These are phyloP conservation scores for Didymella exigua DNA, from an alignment of 2,329 filamentous ascomycete genomes.

Conservation along the genomic window DNA sequence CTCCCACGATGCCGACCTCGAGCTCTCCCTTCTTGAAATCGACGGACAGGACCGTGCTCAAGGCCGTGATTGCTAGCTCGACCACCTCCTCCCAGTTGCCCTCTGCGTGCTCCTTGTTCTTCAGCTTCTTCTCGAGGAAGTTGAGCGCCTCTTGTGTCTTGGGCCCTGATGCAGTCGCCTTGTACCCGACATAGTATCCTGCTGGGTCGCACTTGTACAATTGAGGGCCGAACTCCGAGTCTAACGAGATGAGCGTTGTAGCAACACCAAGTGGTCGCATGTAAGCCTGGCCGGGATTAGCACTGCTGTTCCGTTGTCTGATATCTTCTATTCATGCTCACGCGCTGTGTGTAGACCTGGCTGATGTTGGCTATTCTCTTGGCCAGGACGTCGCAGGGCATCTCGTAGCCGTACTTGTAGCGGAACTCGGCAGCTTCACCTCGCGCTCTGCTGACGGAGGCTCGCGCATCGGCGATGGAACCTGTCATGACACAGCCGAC, in stretches of 20 bases:
- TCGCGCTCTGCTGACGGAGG: conserved; percentile 89
- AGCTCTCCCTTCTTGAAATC: conserved; percentile 99
- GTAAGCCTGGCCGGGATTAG: conserved; percentile 70
- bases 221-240: conserved; percentile 89
- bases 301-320: conserved; percentile 6
- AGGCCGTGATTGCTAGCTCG: conserved; percentile 90
- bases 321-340: conserved; percentile 53
- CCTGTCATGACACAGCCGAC: conserved; percentile 99
- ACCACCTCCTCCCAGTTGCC: conserved; percentile 97
- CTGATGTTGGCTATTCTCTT: conserved; percentile 99
- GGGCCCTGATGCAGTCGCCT: conserved; percentile 93
- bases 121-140: conserved; percentile 98
- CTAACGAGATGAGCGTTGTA: conserved; percentile 91
- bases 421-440: conserved; percentile 96
- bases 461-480: conserved; percentile 95
- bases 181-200: conserved; percentile 98
- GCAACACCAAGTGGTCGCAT: conserved; percentile 98
- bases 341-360: conserved; percentile 97
- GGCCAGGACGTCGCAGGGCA: conserved; percentile 95
- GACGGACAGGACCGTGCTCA: conserved; percentile 96
- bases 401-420: conserved; percentile 99
- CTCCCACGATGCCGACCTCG: conserved; percentile 96
- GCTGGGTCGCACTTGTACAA: conserved; percentile 98
- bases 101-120: conserved; percentile 95
- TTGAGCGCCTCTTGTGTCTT: conserved; percentile 99